These are phyloP conservation scores for Rubia occidens DNA, from an alignment of 305 asterid genomes.

Conservation along the genomic window DNA sequence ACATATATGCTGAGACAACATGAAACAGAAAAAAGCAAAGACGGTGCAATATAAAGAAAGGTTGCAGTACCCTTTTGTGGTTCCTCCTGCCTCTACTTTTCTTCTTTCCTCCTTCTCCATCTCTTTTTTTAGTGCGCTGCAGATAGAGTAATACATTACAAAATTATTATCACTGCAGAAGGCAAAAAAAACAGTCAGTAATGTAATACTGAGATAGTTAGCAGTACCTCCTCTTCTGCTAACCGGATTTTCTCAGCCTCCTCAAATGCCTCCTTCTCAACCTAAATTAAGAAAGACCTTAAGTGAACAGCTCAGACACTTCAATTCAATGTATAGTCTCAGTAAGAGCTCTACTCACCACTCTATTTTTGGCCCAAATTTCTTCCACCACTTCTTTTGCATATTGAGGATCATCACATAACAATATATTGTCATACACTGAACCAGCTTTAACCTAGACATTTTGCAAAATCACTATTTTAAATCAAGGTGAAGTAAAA, in stretches of 20 bases:
- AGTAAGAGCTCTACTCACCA: constrained; percentile 37
- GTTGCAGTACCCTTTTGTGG: constrained; percentile 21
- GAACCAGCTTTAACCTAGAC: constrained; percentile 90
- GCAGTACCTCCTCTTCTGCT: constrained; percentile 70
- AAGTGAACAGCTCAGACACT: not conserved
- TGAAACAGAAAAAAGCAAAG: not conserved
- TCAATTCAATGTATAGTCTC: not conserved
- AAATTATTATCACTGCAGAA: not conserved
- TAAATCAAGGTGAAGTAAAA: not conserved
- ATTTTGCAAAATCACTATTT: not conserved
- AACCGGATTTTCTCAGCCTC: constrained; percentile 82
- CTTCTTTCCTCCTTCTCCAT: constrained; percentile 80
- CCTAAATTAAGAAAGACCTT: constrained; percentile 28
- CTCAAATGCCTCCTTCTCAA: constrained; percentile 81
- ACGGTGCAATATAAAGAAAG: not conserved
- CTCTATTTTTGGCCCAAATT: constrained; percentile 53
- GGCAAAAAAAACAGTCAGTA: not conserved
- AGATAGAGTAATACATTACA: constrained; percentile 4
- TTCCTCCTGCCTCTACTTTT: constrained; percentile 49
- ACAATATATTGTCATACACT: constrained; percentile 67
- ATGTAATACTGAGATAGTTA: constrained; percentile 12
- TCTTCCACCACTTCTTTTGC: constrained; percentile 71
- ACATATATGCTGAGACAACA: not conserved
- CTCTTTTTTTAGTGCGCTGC: constrained; percentile 66
- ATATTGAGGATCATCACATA: constrained; percentile 71